These are phyloP conservation scores for Ganoderma resinaceum DNA, from an alignment of 1,284 basidiomycete species.

Conservation along the genomic window DNA sequence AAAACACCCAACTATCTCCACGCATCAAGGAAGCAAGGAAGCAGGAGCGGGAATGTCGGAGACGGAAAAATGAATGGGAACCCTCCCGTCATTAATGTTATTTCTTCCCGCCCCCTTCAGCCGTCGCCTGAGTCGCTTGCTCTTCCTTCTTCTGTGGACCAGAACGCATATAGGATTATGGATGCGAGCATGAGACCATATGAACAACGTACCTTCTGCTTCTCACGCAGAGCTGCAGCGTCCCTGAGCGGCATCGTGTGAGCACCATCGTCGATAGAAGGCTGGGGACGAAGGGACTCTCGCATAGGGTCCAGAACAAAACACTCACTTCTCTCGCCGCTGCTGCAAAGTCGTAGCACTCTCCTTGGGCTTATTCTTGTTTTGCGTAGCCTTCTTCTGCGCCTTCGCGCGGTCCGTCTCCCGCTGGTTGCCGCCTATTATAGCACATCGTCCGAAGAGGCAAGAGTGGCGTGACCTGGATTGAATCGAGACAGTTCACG, in stretches of 20 bases:
- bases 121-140: slow-evolving; percentile 44
- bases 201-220: slow-evolving; percentile 65
- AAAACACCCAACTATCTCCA: slow-evolving; percentile 13
- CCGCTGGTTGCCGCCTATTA: slow-evolving; percentile 81
- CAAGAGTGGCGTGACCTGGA: slow-evolving; percentile 16
- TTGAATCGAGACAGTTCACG: slow-evolving; percentile 34
- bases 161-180: slow-evolving; percentile 8
- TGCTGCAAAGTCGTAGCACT: slow-evolving; percentile 65
- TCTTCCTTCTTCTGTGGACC: slow-evolving; percentile 67
- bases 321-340: slow-evolving; percentile 76
- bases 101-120: slow-evolving; percentile 47
- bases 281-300: neutral
- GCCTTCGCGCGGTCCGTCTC: slow-evolving; percentile 76
- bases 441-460: neutral
- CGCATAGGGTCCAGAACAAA: neutral
- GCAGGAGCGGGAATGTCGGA: slow-evolving; percentile 2
- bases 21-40: neutral
- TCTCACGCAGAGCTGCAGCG: slow-evolving; percentile 73
- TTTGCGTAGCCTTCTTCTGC: slow-evolving; percentile 69
- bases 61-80: slow-evolving; percentile 23
- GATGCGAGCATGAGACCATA: neutral
- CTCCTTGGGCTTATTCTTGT: slow-evolving; percentile 69
- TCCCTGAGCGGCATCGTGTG: slow-evolving; percentile 53
- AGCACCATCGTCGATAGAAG: slow-evolving; percentile 5
- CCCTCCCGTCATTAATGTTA: slow-evolving; percentile 43